Conservation (phyloP, 1,139 yeast genomes). For the Hanseniaspora sp. region DNA sequence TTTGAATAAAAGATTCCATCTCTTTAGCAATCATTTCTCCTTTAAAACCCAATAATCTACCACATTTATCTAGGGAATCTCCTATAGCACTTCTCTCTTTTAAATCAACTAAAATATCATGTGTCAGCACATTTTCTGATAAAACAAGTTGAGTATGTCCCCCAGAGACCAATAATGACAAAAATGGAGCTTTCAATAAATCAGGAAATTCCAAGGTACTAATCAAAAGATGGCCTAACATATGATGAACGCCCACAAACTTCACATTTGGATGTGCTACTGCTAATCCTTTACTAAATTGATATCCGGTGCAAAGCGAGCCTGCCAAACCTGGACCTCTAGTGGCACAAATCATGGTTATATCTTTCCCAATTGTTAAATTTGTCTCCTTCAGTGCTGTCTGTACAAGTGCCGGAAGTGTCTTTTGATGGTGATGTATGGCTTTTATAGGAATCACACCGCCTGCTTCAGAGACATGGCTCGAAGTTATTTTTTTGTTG, state of each 20-base stretch:
- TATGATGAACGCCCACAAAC: conserved; percentile 85
- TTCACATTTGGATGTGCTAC: conserved; percentile 25
- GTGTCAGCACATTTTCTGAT: conserved; percentile 49
- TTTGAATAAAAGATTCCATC: conserved; percentile 48
- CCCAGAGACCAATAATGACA: conserved; percentile 76
- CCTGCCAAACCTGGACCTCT: conserved; percentile 98
- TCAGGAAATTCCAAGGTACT: conserved; percentile 41
- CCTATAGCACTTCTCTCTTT: conserved; percentile 78
- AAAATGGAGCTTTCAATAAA: conserved; percentile 48
- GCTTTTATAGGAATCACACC: conserved; percentile 89
- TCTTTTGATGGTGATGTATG: conserved; percentile 59
- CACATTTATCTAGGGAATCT: conserved; percentile 87
- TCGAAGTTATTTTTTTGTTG: conserved; percentile 55
- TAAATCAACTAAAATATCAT: conserved; percentile 63
- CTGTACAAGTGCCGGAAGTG: conserved; percentile 39
- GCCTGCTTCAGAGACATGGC: conserved; percentile 50
- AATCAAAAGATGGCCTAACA: conserved; percentile 80
- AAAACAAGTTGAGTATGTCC: conserved; percentile 88
- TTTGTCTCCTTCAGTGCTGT: conserved; percentile 29
- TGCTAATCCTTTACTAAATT: conserved; percentile 73
- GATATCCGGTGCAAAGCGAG: conserved; percentile 69
- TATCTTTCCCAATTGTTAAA: conserved; percentile 32
- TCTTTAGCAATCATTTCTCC: conserved; percentile 85
- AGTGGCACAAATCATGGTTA: conserved; percentile 79
- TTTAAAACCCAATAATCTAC: conserved; percentile 63